Evolutionary conservation across 495 filamentous ascomycete species (phyloP).

Genomic region (Penicillium subrubescens): DNA sequence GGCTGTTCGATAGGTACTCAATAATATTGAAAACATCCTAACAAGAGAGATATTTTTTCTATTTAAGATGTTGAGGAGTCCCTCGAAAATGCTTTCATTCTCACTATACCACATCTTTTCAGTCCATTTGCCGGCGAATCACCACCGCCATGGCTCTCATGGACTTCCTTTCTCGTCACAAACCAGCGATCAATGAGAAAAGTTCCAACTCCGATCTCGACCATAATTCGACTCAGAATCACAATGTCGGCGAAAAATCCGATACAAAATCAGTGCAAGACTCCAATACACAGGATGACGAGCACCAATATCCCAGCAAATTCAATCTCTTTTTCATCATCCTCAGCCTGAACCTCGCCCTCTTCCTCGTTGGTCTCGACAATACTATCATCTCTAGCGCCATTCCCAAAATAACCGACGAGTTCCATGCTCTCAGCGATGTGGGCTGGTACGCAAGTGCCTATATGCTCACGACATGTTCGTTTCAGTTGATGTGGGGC

Average conservation of each 20-base stretch:
- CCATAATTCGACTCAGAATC: not conserved
- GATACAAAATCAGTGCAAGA: not conserved
- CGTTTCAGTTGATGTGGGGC: constrained; percentile 56
- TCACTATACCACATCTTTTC: not conserved
- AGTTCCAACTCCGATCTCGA: not conserved
- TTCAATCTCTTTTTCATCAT: not conserved
- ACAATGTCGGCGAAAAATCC: not conserved
- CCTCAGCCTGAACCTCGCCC: not conserved
- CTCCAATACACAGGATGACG: not conserved
- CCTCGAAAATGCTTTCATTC: not conserved
- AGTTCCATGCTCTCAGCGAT: not conserved
- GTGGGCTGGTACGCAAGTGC: constrained; percentile 20
- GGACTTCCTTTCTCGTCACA: not conserved
- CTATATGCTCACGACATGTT: constrained; percentile 58
- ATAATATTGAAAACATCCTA: not conserved
- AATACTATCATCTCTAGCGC: constrained; percentile 2
- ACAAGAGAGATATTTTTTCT: not conserved
- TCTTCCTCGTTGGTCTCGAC: not conserved
- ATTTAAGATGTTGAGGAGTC: not conserved
- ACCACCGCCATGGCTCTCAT: not conserved
- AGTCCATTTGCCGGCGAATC: not conserved
- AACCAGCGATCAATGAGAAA: not conserved
- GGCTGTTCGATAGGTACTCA: not conserved
- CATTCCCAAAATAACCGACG: not conserved
- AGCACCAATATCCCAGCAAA: not conserved